Percentiles rank a stretch among this genome's conserved stretches.
These are phyloP conservation scores for Fusarium concolor DNA, from an alignment of 2,329 filamentous ascomycete species.

Conservation along the genomic window DNA sequence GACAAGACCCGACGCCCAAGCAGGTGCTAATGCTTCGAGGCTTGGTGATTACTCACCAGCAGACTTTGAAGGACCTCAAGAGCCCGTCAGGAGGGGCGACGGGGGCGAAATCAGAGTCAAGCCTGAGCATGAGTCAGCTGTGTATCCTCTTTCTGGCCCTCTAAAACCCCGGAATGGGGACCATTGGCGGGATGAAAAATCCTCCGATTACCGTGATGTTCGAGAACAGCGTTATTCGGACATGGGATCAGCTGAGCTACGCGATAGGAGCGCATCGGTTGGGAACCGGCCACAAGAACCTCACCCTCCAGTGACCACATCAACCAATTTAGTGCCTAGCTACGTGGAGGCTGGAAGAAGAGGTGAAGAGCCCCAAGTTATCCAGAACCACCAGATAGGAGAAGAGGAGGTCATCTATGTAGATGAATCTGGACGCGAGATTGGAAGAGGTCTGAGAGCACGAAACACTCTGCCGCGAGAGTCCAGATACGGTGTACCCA, in stretches of 20 bases:
- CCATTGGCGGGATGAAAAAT: constrained; percentile 16
- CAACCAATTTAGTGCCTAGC: background rate
- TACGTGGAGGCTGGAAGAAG: constrained; percentile 15
- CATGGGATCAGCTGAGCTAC: constrained; percentile 1
- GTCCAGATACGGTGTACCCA: constrained; percentile 12
- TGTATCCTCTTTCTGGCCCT: background rate
- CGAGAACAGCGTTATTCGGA: constrained; percentile 29
- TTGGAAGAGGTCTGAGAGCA: constrained; percentile 38
- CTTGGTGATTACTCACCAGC: constrained; percentile 4
- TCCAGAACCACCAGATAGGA: constrained; percentile 12
- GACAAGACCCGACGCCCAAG: background rate
- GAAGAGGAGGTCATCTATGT: constrained; percentile 45
- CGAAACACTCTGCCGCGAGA: constrained; percentile 27
- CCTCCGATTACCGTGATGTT: constrained; percentile 32
- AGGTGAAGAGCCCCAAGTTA: background rate
- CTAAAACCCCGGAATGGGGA: background rate
- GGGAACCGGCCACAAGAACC: constrained; percentile 26
- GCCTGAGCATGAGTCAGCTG: background rate
- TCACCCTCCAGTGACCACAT: background rate
- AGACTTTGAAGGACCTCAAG: background rate
- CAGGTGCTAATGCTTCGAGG: background rate
- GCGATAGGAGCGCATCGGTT: constrained; percentile 36
- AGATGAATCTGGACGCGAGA: constrained; percentile 41
- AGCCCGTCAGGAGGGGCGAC: background rate
- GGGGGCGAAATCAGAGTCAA: background rate